Conservation (phyloP, 2,329 filamentous ascomycete genomes). For the Chalara sp. region DNA sequence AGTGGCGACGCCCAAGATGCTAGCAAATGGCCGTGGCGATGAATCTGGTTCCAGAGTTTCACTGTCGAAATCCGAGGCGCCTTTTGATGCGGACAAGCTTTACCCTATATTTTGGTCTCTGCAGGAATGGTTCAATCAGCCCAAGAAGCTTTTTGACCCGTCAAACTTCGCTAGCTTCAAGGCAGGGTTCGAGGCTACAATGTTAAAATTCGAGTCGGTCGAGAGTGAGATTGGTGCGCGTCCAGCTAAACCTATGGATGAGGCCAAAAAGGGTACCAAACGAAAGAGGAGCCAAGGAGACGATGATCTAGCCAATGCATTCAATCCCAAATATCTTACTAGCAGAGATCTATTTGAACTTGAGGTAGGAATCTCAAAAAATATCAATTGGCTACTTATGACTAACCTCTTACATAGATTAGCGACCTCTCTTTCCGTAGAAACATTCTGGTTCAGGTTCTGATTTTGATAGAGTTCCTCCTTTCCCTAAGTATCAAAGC, state of each 20-base stretch:
- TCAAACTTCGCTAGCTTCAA: slow-evolving; percentile 62
- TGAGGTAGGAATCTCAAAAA: slow-evolving; percentile 53
- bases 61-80: slow-evolving; percentile 37
- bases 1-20: slow-evolving; percentile 25
- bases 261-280: slow-evolving; percentile 59
- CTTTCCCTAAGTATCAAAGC: slow-evolving; percentile 79
- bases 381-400: slow-evolving; percentile 7
- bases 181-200: slow-evolving; percentile 52
- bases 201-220: slow-evolving; percentile 70
- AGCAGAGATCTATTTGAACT: slow-evolving; percentile 93
- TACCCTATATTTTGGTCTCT: slow-evolving; percentile 94
- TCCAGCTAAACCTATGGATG: slow-evolving; percentile 49
- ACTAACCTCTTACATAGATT: slow-evolving; percentile 48
- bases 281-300: slow-evolving; percentile 59
- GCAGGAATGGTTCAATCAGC: slow-evolving; percentile 87
- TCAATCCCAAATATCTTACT: slow-evolving; percentile 98
- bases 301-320: slow-evolving; percentile 62
- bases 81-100: slow-evolving; percentile 61
- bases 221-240: slow-evolving; percentile 39
- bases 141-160: slow-evolving; percentile 71
- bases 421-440: slow-evolving; percentile 91
- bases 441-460: slow-evolving; percentile 88
- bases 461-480: slow-evolving; percentile 92
- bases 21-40: slow-evolving; percentile 18
- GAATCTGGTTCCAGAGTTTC: slow-evolving; percentile 28